Base-by-base conservation (phyloP, 208 protist species). In the Acanthamoeba castellanii region DNA sequence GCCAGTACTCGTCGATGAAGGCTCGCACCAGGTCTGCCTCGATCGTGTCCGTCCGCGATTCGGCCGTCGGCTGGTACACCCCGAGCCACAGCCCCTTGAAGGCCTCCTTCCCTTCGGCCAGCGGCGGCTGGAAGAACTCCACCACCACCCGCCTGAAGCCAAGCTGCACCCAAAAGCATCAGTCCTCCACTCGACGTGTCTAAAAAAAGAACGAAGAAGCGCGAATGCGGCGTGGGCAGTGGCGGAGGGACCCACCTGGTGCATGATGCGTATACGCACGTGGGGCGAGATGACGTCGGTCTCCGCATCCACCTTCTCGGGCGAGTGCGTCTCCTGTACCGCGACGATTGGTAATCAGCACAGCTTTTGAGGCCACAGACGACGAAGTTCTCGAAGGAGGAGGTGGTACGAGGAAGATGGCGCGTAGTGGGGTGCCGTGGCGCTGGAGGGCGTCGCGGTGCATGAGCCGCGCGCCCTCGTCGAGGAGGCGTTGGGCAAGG, bases 1-100 rank as follows among this genome's bases (percentile, higher is more conserved):
- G 76, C 76, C 76, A 85, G 47, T 85, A 85, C 47, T 85, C 76
- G 45, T 85, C 76, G 13, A 85, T 61, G 76, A 85, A 85, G 18
- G 34, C 18, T 59, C 76, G 76, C 47, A 85, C 76, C 4, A 85
- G 25, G 30, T 50, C 47, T 13, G 76, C 76, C 47, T 85, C 76
- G 6, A 85, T 85, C 45, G 45, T 13, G 2, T 13, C 34, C 30
- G 34, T 50, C 18, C 76, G 76, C 27, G 47, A 32, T 7, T 85
- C 45, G 76, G 27, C 3, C 3, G 76, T 59, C 4, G 76, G 76
- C 22, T 85, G 76, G 47, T 85, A 85, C 30, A 85, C 76, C 7
- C 45, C 76, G 4, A 85, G 76, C 45, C 47, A 85, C 76, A 85
- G 30, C 14, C 76, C 76, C 45, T 85, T 57, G 45, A 85, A 85